phyloP scores from a whole-genome alignment of 1,284 basidiomycete genomes.

The Ceratobasidium sp. region DNA sequence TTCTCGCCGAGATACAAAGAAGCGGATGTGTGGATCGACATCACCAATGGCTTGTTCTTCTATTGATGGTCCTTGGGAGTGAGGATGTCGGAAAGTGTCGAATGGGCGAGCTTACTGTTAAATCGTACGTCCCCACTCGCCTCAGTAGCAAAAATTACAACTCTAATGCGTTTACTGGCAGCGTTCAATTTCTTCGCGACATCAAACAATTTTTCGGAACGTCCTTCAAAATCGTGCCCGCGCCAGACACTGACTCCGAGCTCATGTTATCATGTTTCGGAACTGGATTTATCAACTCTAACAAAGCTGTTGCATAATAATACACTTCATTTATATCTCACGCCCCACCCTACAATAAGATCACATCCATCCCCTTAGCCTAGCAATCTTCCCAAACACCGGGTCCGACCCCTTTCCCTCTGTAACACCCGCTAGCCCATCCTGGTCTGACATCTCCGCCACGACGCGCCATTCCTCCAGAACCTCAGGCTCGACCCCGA shows the following conservation, averaged over 20 bases:
- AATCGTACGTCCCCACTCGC: slow-evolving; percentile 74
- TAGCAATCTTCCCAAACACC: slow-evolving; percentile 53
- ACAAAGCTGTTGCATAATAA: slow-evolving; percentile 74
- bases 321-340: slow-evolving; percentile 14
- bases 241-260: slow-evolving; percentile 61
- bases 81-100: slow-evolving; percentile 94
- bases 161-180: too few relatives aligned
- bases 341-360: slow-evolving; percentile 3
- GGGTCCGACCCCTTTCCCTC: slow-evolving; percentile 55
- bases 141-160: too few relatives aligned
- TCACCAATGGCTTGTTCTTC: slow-evolving; percentile 89
- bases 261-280: slow-evolving; percentile 84
- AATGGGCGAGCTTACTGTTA: slow-evolving; percentile 84
- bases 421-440: slow-evolving; percentile 47
- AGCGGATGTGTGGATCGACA: slow-evolving; percentile 93
- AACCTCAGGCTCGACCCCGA: slow-evolving; percentile 86
- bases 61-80: slow-evolving; percentile 95
- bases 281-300: slow-evolving; percentile 81
- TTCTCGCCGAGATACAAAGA: slow-evolving; percentile 82
- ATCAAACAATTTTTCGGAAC: slow-evolving; percentile 84
- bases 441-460: slow-evolving; percentile 71
- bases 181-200: slow-evolving; percentile 92
- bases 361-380: slow-evolving; percentile 50
- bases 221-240: slow-evolving; percentile 63
- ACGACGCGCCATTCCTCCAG: slow-evolving; percentile 81